phyloP scores from a whole-genome alignment of 1,139 yeast species.

The Lodderomyces beijingensis region DNA sequence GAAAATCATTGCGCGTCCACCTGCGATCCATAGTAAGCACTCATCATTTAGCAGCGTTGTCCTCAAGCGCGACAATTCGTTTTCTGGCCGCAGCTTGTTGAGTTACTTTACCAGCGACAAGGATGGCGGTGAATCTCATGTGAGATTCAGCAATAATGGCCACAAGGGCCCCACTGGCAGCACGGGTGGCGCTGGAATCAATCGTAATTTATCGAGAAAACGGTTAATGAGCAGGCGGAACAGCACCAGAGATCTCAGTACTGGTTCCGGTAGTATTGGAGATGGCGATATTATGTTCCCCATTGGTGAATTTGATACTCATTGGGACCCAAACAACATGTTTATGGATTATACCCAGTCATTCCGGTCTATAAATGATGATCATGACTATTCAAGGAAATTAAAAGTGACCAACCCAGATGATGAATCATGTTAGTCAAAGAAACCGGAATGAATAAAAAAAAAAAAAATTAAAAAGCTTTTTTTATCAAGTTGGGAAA shows the following conservation, averaged over 20 bases:
- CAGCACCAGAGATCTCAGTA: slow-evolving; percentile 6
- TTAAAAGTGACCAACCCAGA: slow-evolving; percentile 65
- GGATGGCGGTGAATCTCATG: slow-evolving; percentile 7
- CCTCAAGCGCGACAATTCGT: slow-evolving; percentile 30
- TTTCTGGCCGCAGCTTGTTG: slow-evolving; percentile 32
- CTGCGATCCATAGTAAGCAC: slow-evolving; percentile 6
- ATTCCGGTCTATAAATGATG: slow-evolving; percentile 66
- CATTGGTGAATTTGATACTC: slow-evolving; percentile 59
- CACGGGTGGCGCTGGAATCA: slow-evolving; percentile 18
- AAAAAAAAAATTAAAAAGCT: no score
- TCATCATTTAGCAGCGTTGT: slow-evolving; percentile 16
- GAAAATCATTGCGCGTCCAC: not conserved
- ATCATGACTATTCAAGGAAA: slow-evolving; percentile 67
- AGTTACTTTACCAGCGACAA: slow-evolving; percentile 18
- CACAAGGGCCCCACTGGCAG: slow-evolving; percentile 1
- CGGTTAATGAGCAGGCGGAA: slow-evolving; percentile 19
- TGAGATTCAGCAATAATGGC: slow-evolving; percentile 12
- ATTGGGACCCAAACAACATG: slow-evolving; percentile 65
- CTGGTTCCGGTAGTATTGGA: slow-evolving; percentile 3
- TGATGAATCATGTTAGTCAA: no score
- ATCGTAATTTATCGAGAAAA: slow-evolving; percentile 32
- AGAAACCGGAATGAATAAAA: no score
- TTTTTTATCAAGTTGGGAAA: no score
- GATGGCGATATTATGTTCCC: slow-evolving; percentile 24
- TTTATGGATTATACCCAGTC: slow-evolving; percentile 56